Evolutionary conservation across 257 asterid genomes (phyloP).

Genomic region (Gentiana dahurica): DNA sequence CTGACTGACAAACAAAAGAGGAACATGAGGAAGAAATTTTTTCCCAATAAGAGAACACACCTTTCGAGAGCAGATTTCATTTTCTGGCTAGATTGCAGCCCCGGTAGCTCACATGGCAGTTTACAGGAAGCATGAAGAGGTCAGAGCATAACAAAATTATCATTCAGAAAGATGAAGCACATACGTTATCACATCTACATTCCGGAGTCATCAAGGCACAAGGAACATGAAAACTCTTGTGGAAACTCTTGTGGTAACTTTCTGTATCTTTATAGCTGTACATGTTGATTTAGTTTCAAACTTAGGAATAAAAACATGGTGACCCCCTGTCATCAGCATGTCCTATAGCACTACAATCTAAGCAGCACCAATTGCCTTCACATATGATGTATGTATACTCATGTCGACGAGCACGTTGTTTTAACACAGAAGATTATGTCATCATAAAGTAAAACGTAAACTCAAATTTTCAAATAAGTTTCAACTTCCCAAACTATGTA

Average conservation of each 20-base stretch:
- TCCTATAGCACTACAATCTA: not conserved
- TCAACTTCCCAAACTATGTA: not conserved
- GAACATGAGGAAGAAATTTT: not conserved
- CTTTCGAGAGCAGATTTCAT: constrained; percentile 31
- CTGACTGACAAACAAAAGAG: not conserved
- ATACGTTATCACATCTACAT: constrained; percentile 81
- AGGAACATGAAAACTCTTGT: constrained; percentile 84
- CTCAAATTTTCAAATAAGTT: not conserved
- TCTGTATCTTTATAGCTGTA: constrained; percentile 65
- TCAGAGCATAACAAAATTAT: constrained; percentile 77
- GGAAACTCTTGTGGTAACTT: constrained; percentile 69
- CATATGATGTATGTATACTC: constrained; percentile 92
- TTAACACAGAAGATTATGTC: constrained; percentile 73
- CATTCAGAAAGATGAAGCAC: constrained; percentile 31
- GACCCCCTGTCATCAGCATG: constrained; percentile 24
- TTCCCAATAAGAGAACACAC: constrained; percentile 14
- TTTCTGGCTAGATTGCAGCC: constrained; percentile 30
- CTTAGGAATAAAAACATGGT: constrained; percentile 36
- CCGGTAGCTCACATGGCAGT: constrained; percentile 50
- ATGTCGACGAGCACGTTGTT: constrained; percentile 77
- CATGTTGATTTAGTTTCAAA: constrained; percentile 60
- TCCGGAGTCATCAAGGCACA: constrained; percentile 85
- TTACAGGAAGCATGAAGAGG: constrained; percentile 58
- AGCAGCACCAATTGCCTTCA: constrained; percentile 85
- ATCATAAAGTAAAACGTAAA: not conserved